Conservation (phyloP, 495 filamentous ascomycete genomes). For the Aspergillus hancockii region DNA sequence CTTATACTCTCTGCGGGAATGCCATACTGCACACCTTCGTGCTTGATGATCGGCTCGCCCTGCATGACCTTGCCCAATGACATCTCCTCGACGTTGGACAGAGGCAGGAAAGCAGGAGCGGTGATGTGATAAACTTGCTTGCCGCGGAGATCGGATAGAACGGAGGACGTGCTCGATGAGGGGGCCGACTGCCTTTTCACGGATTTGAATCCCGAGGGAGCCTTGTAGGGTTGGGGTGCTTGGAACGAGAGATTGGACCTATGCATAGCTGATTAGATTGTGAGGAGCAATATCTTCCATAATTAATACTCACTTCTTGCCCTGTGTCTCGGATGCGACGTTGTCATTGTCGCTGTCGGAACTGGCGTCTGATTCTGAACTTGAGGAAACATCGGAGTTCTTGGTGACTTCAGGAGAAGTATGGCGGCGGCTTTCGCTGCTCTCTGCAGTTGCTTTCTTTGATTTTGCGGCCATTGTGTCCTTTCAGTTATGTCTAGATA, state of each 20-base stretch:
- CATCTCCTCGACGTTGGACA: slow-evolving; percentile 46
- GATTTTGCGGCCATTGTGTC: slow-evolving; percentile 34
- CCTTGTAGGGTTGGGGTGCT: slow-evolving; percentile 38
- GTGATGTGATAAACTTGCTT: slow-evolving; percentile 49
- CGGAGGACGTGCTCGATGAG: slow-evolving; percentile 36
- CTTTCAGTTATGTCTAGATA: background rate
- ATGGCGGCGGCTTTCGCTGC: slow-evolving; percentile 34
- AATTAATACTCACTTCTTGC: slow-evolving; percentile 22
- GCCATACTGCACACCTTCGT: slow-evolving; percentile 44
- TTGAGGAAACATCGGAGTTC: slow-evolving; percentile 26
- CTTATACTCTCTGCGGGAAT: slow-evolving; percentile 44
- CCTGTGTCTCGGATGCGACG: slow-evolving; percentile 23
- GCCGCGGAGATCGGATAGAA: slow-evolving; percentile 42
- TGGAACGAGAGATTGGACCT: slow-evolving; percentile 23
- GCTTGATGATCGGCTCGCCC: slow-evolving; percentile 42
- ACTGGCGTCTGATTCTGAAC: slow-evolving; percentile 32
- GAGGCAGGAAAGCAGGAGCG: slow-evolving; percentile 43
- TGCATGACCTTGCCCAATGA: slow-evolving; percentile 41
- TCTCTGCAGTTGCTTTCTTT: slow-evolving; percentile 19
- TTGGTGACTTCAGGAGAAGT: slow-evolving; percentile 32
- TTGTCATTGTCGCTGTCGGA: slow-evolving; percentile 35
- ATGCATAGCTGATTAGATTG: slow-evolving; percentile 7
- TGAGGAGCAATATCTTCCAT: background rate
- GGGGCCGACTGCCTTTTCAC: slow-evolving; percentile 36
- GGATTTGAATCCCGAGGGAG: slow-evolving; percentile 44